Evolutionary conservation across 768 basidiomycete species (phyloP).

Genomic region (Mrakia frigida): DNA sequence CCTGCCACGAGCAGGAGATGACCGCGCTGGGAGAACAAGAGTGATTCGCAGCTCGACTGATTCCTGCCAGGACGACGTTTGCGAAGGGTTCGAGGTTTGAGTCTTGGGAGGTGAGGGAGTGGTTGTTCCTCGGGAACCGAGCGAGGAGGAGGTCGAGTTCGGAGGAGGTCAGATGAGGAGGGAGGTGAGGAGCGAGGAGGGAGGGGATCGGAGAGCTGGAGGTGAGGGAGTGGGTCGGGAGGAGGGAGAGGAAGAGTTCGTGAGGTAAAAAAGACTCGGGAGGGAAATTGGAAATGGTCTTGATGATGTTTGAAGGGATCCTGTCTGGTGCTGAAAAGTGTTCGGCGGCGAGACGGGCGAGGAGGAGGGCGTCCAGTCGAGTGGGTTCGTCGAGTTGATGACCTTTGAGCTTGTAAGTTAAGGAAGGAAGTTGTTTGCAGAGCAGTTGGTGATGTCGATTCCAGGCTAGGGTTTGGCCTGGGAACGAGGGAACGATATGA

Average conservation of each 20-base stretch:
- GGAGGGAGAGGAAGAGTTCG: constrained; percentile 24
- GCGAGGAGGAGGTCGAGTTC: constrained; percentile 1
- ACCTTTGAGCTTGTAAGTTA: constrained; percentile 9
- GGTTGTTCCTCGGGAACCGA: constrained; percentile 29
- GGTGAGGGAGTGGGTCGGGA: background rate
- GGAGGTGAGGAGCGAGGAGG: constrained; percentile 18
- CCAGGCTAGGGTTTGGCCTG: constrained; percentile 24
- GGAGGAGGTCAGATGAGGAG: background rate
- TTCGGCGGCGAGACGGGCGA: constrained; percentile 17
- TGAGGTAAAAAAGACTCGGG: background rate
- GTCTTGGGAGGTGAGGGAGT: constrained; percentile 13
- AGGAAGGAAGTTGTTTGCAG: constrained; percentile 1
- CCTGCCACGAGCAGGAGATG: background rate
- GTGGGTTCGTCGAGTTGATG: background rate
- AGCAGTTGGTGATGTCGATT: constrained; percentile 21
- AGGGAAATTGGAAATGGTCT: background rate
- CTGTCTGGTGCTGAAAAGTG: background rate
- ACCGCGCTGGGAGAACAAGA: constrained; percentile 17
- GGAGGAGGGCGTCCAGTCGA: constrained; percentile 16
- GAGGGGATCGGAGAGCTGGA: background rate
- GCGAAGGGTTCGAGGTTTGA: background rate
- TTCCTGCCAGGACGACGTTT: constrained; percentile 15
- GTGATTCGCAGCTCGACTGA: constrained; percentile 27
- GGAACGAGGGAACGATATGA: background rate
- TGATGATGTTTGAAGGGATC: background rate